These are phyloP conservation scores for Dalbergia cochinchinensis DNA, from an alignment of 306 rosid genomes.

Conservation along the genomic window DNA sequence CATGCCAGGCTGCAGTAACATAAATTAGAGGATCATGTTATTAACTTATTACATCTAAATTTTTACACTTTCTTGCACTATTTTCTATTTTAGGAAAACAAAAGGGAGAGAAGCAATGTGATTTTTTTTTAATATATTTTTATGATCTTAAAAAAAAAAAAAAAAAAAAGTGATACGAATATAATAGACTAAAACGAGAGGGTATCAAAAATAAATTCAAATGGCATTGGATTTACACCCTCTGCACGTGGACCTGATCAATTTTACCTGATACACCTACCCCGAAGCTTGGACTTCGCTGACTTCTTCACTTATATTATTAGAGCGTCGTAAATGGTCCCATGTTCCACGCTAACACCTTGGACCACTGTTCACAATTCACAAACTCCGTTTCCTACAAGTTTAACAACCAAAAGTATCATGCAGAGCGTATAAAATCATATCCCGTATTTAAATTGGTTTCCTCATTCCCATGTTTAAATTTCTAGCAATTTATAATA, in stretches of 20 bases:
- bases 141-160: too few relatives aligned
- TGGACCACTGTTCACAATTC: conserved; percentile 47
- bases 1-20: not conserved
- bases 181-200: too few relatives aligned
- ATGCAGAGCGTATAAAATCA: not conserved
- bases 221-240: not conserved
- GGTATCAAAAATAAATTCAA: not conserved
- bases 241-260: not conserved
- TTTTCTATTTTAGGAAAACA: not conserved
- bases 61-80: not conserved
- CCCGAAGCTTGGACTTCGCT: not conserved
- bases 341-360: conserved; percentile 41
- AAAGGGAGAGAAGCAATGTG: not conserved
- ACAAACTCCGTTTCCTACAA: too few relatives aligned
- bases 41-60: not conserved
- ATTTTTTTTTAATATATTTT: too few relatives aligned
- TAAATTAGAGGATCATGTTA: not conserved
- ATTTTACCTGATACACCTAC: conserved; percentile 10
- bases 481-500: not conserved
- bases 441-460: not conserved
- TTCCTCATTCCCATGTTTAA: not conserved
- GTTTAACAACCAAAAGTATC: not conserved
- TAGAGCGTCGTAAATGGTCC: conserved; percentile 53
- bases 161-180: too few relatives aligned
- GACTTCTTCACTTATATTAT: conserved; percentile 13